Base-by-base conservation (phyloP, 2,329 filamentous ascomycete species). In the Trichophyton simii region DNA sequence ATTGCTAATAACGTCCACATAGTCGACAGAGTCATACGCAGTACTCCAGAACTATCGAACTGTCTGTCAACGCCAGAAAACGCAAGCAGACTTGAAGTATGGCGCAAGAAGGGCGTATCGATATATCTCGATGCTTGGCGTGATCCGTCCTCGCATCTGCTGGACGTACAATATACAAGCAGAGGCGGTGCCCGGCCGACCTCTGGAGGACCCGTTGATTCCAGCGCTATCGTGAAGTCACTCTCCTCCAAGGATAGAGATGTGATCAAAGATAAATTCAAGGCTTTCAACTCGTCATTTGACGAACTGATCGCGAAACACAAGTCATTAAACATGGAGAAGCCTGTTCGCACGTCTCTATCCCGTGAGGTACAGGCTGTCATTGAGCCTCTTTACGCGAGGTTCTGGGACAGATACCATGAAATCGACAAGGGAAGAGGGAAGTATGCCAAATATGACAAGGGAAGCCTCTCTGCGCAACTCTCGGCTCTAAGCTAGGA, bases 361-460 rank as follows among this genome's bases (percentile, higher is more conserved):
- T 86, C 85, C 15, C 85, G 87, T 68, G 91, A 96, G 70, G 87
- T 97, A 65, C 89, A 94, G 72, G 86, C 87, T 68, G 89, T 96
- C 77, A 86, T 99, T 61, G 92, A 97, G 76, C 91, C 92, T 60
- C 80, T 99, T 13, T 99, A 99, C 76, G 88, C 87, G 64, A 83
- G 94, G 54, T 99, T 99, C 76, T 97, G 90, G 85, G 94, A 97
- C 75, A 83, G 92, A 31, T 99, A 99, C 72, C 91, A 96, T 72
- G 94, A 97, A 75, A 86, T 97, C 66, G 92, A 97, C 76, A 96
- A 96, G 78, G 94, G 94, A 63, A 95, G 91, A 76, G 92, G 92
- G 67, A 99, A 99, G 75, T 95, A 97, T 75, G 91, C 95, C 72
- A 96, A 95, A 78, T 97, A 96, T 72, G 91, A 96, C 77, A 96